These are phyloP conservation scores for Cornus florida DNA, from an alignment of 148 eudicot genomes.

Conservation along the genomic window DNA sequence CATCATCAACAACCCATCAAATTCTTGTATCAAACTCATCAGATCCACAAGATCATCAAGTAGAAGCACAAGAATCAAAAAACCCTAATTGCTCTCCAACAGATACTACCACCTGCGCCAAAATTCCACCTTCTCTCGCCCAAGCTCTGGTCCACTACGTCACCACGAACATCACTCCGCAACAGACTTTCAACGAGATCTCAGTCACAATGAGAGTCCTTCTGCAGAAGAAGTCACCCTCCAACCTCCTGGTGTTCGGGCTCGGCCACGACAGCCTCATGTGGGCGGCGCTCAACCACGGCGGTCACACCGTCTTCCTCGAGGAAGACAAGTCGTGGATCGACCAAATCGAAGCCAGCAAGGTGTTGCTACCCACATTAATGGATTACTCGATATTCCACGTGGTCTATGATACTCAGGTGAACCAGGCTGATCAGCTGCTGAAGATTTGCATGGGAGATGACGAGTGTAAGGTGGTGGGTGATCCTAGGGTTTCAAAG, in stretches of 20 bases:
- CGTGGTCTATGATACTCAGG: slow-evolving; percentile 56
- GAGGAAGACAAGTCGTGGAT: slow-evolving; percentile 87
- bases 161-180: slow-evolving; percentile 77
- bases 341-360: slow-evolving; percentile 33
- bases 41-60: not conserved
- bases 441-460: slow-evolving; percentile 36
- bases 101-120: slow-evolving; percentile 31
- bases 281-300: slow-evolving; percentile 80
- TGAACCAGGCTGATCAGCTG: slow-evolving; percentile 53
- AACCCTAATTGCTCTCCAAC: not conserved
- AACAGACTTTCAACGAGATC: slow-evolving; percentile 69
- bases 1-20: slow-evolving; percentile 20
- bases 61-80: too few species aligned
- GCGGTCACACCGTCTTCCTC: slow-evolving; percentile 75
- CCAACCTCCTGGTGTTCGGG: slow-evolving; percentile 87
- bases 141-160: slow-evolving; percentile 76
- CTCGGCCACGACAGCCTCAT: slow-evolving; percentile 81
- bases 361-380: slow-evolving; percentile 38
- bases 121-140: slow-evolving; percentile 58
- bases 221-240: slow-evolving; percentile 51
- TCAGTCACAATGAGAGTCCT: slow-evolving; percentile 53
- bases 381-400: slow-evolving; percentile 42
- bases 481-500: slow-evolving; percentile 41
- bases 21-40: slow-evolving; percentile 16
- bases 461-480: slow-evolving; percentile 41